Conservation (phyloP, 2,329 filamentous ascomycete species). For the Tympanopsis confertula region DNA sequence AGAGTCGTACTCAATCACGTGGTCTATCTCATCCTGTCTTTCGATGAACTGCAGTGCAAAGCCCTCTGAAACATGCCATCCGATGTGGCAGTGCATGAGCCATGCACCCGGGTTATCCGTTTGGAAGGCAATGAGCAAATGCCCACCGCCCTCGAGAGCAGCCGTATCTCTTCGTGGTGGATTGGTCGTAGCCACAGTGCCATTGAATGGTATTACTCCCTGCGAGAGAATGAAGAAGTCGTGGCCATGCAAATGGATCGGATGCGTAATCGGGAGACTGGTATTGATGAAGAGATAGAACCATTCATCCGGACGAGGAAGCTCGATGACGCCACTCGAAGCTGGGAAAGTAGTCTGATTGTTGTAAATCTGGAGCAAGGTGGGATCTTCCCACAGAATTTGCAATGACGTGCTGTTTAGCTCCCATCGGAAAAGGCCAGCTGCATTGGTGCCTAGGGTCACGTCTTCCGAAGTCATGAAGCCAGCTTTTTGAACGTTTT, state of each 20-base stretch:
- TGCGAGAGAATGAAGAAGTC: slow-evolving; percentile 19
- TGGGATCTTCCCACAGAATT: neutral
- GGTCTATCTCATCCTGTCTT: slow-evolving; percentile 3
- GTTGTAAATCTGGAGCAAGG: neutral
- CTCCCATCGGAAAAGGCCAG: neutral
- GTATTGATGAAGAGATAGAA: slow-evolving; percentile 8
- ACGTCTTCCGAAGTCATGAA: too few relatives aligned
- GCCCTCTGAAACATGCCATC: slow-evolving; percentile 35
- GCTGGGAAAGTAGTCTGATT: neutral
- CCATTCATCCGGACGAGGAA: neutral
- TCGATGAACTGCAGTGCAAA: slow-evolving; percentile 39
- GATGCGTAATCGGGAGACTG: slow-evolving; percentile 13
- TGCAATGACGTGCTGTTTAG: neutral
- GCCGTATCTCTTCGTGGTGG: slow-evolving; percentile 33
- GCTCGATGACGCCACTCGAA: neutral
- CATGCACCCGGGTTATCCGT: slow-evolving; percentile 37
- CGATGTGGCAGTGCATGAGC: slow-evolving; percentile 37
- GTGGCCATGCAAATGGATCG: slow-evolving; percentile 21
- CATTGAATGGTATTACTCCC: slow-evolving; percentile 11
- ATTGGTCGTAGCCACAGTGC: slow-evolving; percentile 21
- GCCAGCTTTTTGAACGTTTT: too few relatives aligned
- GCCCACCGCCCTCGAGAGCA: slow-evolving; percentile 25
- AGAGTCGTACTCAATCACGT: too few relatives aligned
- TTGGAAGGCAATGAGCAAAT: slow-evolving; percentile 32
- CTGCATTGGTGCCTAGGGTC: too few relatives aligned